Base-by-base conservation (phyloP, 2,329 filamentous ascomycete species). In the Neofusicoccum umdonicola region DNA sequence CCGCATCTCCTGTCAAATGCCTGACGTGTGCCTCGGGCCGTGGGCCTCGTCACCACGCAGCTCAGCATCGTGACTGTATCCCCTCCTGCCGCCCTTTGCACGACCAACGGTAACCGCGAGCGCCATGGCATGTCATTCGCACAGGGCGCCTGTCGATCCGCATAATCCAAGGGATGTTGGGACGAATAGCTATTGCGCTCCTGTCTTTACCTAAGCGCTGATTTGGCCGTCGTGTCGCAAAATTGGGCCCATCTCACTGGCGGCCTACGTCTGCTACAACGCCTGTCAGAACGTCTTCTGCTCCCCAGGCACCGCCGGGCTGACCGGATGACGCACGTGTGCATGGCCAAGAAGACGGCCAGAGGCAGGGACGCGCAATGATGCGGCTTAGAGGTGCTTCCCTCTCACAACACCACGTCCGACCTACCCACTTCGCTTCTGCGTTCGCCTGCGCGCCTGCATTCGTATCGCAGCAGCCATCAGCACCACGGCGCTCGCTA, bases 321-420 rank as follows among this genome's bases (percentile, higher is more conserved):
- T 58, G 15, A 58, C 41, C 19, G 54, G 41, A 47, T 60, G 56
- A 60, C 42, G 56, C 56, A 60, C 41, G 42, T 47, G 5, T 60
- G 56, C 56, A 47, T 42, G 34, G 56, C 56, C 56, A 60, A 60
- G 42, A 35, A 17, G 15, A 35, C 7, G 27, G 37, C 34, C 54
- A 44, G 22, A 45, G 41, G 54, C 39, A 58, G 56, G 56, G 56
- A 47, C 56, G 56, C 56, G 56, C 56, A 60, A 60, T 60, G 42
- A 37, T 37, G 56, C 56, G 56, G 56, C 56, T 60, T 60, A 60
- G 56, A 60, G 34, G 39, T 22, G 35, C 9, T 12, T 15, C 17
- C 51, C n/a, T 44, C 42, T 47, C 15, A 19, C 56, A 47, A 37
- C 42, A 37, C 56, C 41, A 15, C n/a, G 5, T 15, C 19, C 39